Evolutionary conservation across 495 filamentous ascomycete genomes (phyloP).

Genomic region (Schizothecium vesticola): DNA sequence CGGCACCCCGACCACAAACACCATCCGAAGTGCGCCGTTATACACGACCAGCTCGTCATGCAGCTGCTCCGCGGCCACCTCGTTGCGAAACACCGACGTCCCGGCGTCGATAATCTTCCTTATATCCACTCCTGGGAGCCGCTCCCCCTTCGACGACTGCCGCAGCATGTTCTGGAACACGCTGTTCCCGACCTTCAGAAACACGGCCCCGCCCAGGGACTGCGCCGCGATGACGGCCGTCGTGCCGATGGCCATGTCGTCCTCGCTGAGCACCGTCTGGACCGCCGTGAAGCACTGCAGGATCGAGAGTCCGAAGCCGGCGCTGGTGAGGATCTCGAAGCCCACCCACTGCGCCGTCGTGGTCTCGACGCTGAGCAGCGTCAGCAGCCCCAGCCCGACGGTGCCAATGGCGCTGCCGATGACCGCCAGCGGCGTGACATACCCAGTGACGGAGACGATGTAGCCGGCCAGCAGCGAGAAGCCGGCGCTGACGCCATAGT

Average conservation of each 20-base stretch:
- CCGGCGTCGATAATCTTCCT: too few species aligned
- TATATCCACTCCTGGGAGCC: conserved; percentile 17
- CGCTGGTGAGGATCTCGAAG: conserved; percentile 51
- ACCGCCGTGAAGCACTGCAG: conserved; percentile 54
- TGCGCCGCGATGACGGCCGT: conserved; percentile 59
- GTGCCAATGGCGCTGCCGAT: conserved; percentile 47
- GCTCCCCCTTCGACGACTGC: conserved; percentile 21
- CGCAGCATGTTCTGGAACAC: conserved; percentile 53
- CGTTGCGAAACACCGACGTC: conserved; percentile 29
- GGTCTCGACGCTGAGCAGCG: conserved; percentile 51
- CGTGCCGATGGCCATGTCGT: conserved; percentile 56
- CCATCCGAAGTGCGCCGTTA: conserved; percentile 27
- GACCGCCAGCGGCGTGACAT: conserved; percentile 51
- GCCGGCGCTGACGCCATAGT: conserved; percentile 56
- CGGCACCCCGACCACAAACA: conserved; percentile 29
- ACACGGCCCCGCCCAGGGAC: conserved; percentile 57
- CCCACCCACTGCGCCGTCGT: conserved; percentile 56
- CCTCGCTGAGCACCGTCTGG: conserved; percentile 44
- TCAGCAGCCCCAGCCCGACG: conserved; percentile 59
- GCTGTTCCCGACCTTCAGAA: conserved; percentile 55
- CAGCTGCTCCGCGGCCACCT: conserved; percentile 27
- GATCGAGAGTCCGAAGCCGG: conserved; percentile 57
- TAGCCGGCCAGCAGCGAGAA: conserved; percentile 49
- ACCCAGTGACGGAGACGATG: conserved; percentile 22
- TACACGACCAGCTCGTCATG: conserved; percentile 27